Percentiles rank a stretch among this genome's conserved stretches.
Conservation (phyloP, 176 grass and related monocot species). For the Olyra latifolia region DNA sequence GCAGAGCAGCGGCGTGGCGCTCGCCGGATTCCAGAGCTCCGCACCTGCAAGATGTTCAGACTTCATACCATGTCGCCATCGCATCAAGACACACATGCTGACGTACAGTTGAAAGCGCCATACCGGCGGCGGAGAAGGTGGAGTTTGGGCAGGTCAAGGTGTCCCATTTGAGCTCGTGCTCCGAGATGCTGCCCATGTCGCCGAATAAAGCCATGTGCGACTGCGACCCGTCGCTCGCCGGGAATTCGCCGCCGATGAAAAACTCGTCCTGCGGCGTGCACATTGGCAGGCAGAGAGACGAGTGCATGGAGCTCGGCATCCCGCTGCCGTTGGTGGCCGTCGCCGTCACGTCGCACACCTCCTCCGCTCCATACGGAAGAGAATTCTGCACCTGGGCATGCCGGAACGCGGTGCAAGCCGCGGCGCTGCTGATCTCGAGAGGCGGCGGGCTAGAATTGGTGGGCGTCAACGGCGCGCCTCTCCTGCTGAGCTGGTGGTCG, state of each 20-base stretch:
- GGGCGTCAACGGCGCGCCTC: conserved; percentile 38
- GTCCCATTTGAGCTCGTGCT: conserved; percentile 49
- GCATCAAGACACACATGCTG: not conserved
- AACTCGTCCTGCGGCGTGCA: conserved; percentile 36
- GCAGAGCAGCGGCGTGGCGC: conserved; percentile 50
- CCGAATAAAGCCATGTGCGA: conserved; percentile 12
- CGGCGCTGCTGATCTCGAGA: not conserved
- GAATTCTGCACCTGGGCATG: not conserved
- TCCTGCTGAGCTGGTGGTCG: conserved; percentile 53
- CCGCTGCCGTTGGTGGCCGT: not conserved
- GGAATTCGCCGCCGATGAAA: conserved; percentile 32
- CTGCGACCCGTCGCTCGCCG: not conserved
- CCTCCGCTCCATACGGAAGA: not conserved
- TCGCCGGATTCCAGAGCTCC: conserved; percentile 46
- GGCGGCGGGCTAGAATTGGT: conserved; percentile 16
- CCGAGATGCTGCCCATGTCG: conserved; percentile 33
- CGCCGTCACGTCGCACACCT: not conserved
- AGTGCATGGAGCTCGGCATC: not conserved
- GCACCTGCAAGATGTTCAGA: conserved; percentile 33
- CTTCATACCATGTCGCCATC: not conserved
- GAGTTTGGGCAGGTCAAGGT: not conserved
- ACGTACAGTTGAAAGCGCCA: too few species aligned
- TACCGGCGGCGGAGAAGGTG: not conserved
- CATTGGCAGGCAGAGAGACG: conserved; percentile 1
- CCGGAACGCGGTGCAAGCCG: conserved; percentile 17